phyloP scores from a whole-genome alignment of 306 rosid genomes.

The Cercis canadensis region DNA sequence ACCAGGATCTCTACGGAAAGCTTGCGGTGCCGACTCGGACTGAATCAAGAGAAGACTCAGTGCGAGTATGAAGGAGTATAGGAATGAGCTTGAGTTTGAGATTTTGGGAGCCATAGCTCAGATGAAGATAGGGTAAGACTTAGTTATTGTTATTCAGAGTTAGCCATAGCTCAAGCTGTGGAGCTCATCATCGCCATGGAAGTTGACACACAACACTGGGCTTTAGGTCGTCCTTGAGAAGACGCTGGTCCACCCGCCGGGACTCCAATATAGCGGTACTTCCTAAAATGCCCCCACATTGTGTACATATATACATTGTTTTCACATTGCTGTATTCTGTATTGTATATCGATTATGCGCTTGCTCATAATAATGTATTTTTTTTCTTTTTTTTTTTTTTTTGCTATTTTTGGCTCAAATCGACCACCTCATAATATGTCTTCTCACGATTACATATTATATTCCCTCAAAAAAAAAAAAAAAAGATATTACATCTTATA shows the following conservation, averaged over 20 bases:
- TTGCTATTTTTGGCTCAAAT: no score
- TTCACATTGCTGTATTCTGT: no score
- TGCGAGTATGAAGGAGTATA: slow-evolving; percentile 25
- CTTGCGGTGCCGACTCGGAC: slow-evolving; percentile 76
- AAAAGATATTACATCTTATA: no score
- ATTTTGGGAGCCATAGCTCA: slow-evolving; percentile 42
- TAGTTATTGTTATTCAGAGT: neutral
- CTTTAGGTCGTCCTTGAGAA: slow-evolving; percentile 26
- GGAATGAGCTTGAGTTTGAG: slow-evolving; percentile 24
- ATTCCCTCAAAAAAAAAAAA: no score
- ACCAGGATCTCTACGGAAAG: slow-evolving; percentile 74
- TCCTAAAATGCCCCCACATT: neutral
- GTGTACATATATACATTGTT: no score
- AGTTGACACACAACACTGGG: neutral
- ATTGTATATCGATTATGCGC: no score
- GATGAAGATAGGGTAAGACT: neutral
- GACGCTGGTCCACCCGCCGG: slow-evolving; percentile 21
- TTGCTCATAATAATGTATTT: no score
- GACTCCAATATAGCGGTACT: neutral
- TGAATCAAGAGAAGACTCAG: slow-evolving; percentile 57
- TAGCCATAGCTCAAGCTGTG: slow-evolving; percentile 7
- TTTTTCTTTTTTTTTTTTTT: no score
- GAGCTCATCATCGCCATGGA: neutral
- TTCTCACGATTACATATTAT: no score
- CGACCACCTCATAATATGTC: no score